These are phyloP conservation scores for Calonectria pseudoreteaudii DNA, from an alignment of 2,329 filamentous ascomycete species.

Conservation along the genomic window DNA sequence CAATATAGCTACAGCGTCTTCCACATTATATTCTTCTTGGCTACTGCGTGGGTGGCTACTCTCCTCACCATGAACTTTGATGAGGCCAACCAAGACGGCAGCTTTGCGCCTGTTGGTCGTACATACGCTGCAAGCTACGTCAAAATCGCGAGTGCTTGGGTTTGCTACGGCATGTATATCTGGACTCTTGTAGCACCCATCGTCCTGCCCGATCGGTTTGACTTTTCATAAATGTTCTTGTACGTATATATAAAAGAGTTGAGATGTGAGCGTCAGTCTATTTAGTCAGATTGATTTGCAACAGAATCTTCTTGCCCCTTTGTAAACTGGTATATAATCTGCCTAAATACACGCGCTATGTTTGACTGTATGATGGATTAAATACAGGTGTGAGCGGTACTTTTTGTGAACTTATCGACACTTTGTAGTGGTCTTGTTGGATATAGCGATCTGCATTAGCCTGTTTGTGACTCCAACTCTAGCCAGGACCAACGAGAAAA, in stretches of 20 bases:
- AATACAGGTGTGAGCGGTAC: background rate
- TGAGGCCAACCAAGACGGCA: conserved; percentile 69
- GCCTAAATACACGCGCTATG: background rate
- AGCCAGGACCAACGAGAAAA: background rate
- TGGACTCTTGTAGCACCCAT: conserved; percentile 94
- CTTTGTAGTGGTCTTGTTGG: background rate
- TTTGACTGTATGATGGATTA: background rate
- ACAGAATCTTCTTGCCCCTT: background rate
- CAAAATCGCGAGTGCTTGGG: conserved; percentile 98
- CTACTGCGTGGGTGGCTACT: conserved; percentile 95
- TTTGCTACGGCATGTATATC: conserved; percentile 92
- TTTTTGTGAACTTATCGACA: background rate
- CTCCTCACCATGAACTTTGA: conserved; percentile 82
- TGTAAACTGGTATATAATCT: background rate
- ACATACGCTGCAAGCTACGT: conserved; percentile 99
- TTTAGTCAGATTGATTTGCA: background rate
- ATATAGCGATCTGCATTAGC: background rate
- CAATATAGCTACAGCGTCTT: conserved; percentile 98
- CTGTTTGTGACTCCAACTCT: no score
- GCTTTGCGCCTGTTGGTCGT: conserved; percentile 92
- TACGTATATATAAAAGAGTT: conserved; percentile 24
- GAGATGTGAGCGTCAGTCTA: conserved; percentile 26
- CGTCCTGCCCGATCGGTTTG: conserved; percentile 87
- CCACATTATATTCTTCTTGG: conserved; percentile 97
- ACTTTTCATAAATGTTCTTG: conserved; percentile 56